These are phyloP conservation scores for Anacardium occidentale DNA, from an alignment of 345 rosid species.

Conservation along the genomic window DNA sequence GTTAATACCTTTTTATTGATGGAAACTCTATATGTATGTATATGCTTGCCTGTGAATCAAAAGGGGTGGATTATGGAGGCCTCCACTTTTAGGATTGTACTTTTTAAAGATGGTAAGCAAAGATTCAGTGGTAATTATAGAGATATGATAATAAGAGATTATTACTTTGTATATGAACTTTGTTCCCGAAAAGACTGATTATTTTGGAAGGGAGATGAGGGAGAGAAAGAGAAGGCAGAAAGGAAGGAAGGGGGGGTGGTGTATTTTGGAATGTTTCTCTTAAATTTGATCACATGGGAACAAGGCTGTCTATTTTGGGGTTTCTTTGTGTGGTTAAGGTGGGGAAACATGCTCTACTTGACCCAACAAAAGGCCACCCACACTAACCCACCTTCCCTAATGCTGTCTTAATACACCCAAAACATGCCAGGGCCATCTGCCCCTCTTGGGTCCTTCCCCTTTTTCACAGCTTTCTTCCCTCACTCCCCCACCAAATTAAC, in stretches of 20 bases:
- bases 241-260: background rate
- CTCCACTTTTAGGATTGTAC: conserved; percentile 7
- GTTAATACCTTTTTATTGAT: too few species aligned
- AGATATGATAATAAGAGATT: background rate
- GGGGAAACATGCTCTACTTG: conserved; percentile 59
- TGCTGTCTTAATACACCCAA: conserved; percentile 65
- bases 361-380: conserved; percentile 59
- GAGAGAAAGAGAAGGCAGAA: conserved; percentile 19
- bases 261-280: conserved; percentile 64
- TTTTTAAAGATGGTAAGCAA: background rate
- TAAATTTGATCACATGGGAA: conserved; percentile 80
- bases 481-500: too few species aligned
- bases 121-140: background rate
- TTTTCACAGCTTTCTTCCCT: too few species aligned
- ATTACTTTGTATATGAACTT: too few species aligned
- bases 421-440: conserved; percentile 64
- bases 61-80: too few species aligned
- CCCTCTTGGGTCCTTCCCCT: conserved; percentile 32
- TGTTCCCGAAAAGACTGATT: conserved; percentile 45
- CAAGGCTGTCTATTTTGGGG: conserved; percentile 65
- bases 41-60: too few species aligned
- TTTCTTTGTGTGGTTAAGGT: conserved; percentile 44
- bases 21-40: too few species aligned
- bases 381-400: conserved; percentile 42
- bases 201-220: conserved; percentile 5